These are phyloP conservation scores for Kondoa subrosea DNA, from an alignment of 768 basidiomycete species.

Conservation along the genomic window DNA sequence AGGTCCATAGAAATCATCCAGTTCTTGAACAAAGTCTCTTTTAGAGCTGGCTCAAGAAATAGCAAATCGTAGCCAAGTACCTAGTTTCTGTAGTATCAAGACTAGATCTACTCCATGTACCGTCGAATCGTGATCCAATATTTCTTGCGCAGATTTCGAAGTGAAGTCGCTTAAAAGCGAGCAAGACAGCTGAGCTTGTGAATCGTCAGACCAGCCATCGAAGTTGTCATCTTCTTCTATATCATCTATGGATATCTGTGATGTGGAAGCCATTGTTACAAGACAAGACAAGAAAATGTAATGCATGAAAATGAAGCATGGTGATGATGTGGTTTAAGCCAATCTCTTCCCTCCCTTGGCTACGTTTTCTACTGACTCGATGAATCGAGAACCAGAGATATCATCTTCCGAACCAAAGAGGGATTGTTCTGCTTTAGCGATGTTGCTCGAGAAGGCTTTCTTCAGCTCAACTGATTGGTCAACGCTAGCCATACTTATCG, in stretches of 20 bases:
- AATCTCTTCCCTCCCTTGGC: too few relatives aligned
- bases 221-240: background rate
- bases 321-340: too few relatives aligned
- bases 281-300: too few relatives aligned
- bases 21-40: constrained; percentile 32
- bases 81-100: constrained; percentile 39
- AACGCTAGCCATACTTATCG: too few relatives aligned
- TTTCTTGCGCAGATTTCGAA: constrained; percentile 46
- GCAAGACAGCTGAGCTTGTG: constrained; percentile 33
- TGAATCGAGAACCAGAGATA: too few relatives aligned
- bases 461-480: too few relatives aligned
- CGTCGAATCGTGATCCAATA: constrained; percentile 46
- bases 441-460: too few relatives aligned
- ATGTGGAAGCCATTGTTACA: background rate
- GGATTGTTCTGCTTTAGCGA: too few relatives aligned
- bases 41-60: background rate
- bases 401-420: too few relatives aligned
- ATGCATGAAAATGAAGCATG: too few relatives aligned
- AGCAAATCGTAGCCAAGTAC: constrained; percentile 37
- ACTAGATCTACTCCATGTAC: constrained; percentile 50
- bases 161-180: constrained; percentile 56
- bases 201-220: constrained; percentile 22
- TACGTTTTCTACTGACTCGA: too few relatives aligned
- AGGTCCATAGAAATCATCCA: constrained; percentile 58
- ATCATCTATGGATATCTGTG: background rate